Evolutionary conservation across 2,329 filamentous ascomycete species (phyloP).

Genomic region (Colletotrichum sp.): DNA sequence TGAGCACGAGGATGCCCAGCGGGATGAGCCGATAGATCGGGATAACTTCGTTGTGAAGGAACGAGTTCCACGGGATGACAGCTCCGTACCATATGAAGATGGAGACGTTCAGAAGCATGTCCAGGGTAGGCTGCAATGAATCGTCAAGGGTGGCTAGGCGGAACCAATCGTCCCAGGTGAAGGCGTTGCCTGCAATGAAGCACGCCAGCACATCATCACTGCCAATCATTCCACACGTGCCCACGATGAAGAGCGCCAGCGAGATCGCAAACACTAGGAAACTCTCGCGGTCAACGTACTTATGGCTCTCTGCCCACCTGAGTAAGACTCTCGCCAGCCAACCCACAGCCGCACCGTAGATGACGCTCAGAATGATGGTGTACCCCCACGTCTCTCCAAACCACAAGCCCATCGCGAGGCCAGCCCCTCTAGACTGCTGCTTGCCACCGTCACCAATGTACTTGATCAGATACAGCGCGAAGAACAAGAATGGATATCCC

Average conservation of each 20-base stretch:
- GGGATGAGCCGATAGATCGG: conserved; percentile 74
- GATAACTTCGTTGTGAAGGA: conserved; percentile 70
- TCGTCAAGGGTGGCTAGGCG: conserved; percentile 87
- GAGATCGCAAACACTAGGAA: conserved; percentile 88
- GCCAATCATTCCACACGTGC: conserved; percentile 85
- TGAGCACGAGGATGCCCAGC: conserved; percentile 75
- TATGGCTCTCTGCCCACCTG: conserved; percentile 81
- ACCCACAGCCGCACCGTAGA: conserved; percentile 78
- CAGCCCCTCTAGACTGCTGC: conserved; percentile 61
- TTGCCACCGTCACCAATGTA: conserved; percentile 65
- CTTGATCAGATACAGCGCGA: conserved; percentile 83
- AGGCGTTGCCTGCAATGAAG: conserved; percentile 89
- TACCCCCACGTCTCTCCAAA: conserved; percentile 88
- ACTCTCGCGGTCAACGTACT: conserved; percentile 84
- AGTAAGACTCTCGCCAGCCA: conserved; percentile 83
- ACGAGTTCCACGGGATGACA: conserved; percentile 79
- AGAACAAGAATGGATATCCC: conserved; percentile 86
- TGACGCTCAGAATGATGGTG: conserved; percentile 76
- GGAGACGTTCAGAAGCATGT: conserved; percentile 89
- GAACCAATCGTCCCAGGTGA: conserved; percentile 96
- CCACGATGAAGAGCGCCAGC: conserved; percentile 83
- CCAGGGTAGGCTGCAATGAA: conserved; percentile 90
- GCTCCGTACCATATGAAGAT: conserved; percentile 94
- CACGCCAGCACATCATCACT: conserved; percentile 91
- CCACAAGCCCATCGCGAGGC: conserved; percentile 77